Evolutionary conservation across 2,329 filamentous ascomycete genomes (phyloP), one percentile per base, ranked within the genome.

Genomic region (Exophiala oligosperma): DNA sequence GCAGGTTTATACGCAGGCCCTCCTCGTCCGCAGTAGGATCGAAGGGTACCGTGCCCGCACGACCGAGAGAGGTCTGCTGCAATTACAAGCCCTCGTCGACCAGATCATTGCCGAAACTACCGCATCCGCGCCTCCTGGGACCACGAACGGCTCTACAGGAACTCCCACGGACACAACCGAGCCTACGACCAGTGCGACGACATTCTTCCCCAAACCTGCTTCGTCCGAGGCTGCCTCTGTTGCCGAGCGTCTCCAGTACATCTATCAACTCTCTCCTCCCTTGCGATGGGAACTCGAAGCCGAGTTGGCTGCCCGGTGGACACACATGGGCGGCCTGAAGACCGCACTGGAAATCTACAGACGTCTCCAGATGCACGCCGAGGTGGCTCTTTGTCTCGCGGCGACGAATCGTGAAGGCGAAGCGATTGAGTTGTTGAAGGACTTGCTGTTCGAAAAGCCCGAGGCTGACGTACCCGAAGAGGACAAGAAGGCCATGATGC

Each of bases 291-390:
- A 96, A 68, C 83, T 99, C 1, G 94, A 99, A 71, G 88, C 92
- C 0, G 94, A 99, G 71, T 81, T 99, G 12, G 94, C 94, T 1
- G 87, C 91, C 60, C 86, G 92, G n/a, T 99, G 94, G 94, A 89
- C 92, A 0, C 84, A 85, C 49, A 83, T 97, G 2, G 94, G 94
- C 8, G 95, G 92, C 41, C 77, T 99, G 1, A 82, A 91, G 2
- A 96, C 92, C 0, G 94, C 94, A 0, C 82, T 99, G 1, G 94
- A 97, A 60, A 97, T 99, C 60, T 99, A 97, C 75, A 92, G 96
- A 75, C 84, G 94, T 2, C 77, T 99, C 17, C 87, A 92, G 56
- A 87, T 97, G 72, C 97, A 94, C 92, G 90, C 94, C 1, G 94
- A 99, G 74, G 91, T 92, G 3, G 93, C 94, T 0, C 80, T 99